Conservation (phyloP, 179 eudicot species). For the Sideroxylon spinosum region DNA sequence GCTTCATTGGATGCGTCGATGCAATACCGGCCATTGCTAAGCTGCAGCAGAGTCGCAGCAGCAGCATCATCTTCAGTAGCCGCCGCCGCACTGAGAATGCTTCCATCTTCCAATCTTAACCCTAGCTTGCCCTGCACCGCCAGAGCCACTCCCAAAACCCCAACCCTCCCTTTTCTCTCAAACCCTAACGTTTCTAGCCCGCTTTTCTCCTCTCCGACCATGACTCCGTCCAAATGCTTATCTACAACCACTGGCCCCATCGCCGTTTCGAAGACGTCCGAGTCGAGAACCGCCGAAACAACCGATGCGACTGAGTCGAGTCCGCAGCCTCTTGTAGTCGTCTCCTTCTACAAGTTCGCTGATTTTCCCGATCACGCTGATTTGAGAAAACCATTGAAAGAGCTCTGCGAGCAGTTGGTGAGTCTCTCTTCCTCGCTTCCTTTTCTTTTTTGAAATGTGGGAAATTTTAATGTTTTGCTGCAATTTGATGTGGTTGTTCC, state of each 20-base stretch:
- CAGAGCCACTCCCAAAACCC: conserved; percentile 19
- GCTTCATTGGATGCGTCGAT: neutral
- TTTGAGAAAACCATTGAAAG: conserved; percentile 65
- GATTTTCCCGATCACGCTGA: conserved; percentile 76
- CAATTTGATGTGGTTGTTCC: neutral
- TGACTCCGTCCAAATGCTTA: conserved; percentile 24
- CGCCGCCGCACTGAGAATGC: conserved; percentile 27
- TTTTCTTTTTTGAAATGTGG: neutral
- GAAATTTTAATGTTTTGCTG: neutral
- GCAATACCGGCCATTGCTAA: conserved; percentile 32
- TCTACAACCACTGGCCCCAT: conserved; percentile 19
- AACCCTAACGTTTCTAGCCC: conserved; percentile 21
- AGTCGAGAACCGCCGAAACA: conserved; percentile 14
- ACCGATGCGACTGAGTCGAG: conserved; percentile 18
- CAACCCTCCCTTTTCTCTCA: conserved; percentile 17
- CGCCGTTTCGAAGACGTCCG: conserved; percentile 11
- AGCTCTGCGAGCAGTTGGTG: conserved; percentile 73
- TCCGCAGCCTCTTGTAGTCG: conserved; percentile 47
- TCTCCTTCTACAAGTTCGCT: conserved; percentile 91
- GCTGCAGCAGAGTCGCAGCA: conserved; percentile 13
- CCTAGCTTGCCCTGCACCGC: conserved; percentile 26
- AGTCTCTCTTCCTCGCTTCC: neutral
- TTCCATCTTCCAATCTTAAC: conserved; percentile 30
- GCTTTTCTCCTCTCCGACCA: conserved; percentile 14
- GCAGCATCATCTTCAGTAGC: neutral